Evolutionary conservation across 306 rosid species (phyloP).

Genomic region (Cucurbita moschata): DNA sequence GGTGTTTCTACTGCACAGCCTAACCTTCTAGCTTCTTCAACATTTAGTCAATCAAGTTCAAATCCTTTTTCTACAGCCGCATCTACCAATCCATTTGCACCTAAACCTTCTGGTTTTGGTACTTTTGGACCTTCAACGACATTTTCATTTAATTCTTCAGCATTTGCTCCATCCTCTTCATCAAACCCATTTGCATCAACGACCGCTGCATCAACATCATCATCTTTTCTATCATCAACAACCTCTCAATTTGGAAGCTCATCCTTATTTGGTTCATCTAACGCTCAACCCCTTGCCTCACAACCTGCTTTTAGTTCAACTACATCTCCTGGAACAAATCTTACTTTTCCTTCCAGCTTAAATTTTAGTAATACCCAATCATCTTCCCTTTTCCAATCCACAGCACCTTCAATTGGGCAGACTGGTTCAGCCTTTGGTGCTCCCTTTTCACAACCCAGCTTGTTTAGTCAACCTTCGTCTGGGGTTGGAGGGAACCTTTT

Average conservation of each 20-base stretch:
- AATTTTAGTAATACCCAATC: constrained; percentile 38
- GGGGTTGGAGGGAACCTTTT: constrained; percentile 43
- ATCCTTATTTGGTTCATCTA: constrained; percentile 25
- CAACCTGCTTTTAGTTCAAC: constrained; percentile 34
- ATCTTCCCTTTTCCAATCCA: constrained; percentile 39
- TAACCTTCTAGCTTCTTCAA: constrained; percentile 34
- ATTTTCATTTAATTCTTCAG: constrained; percentile 47
- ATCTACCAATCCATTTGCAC: constrained; percentile 49
- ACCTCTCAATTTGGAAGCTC: constrained; percentile 44
- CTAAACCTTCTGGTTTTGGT: constrained; percentile 40
- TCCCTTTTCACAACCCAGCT: constrained; percentile 25
- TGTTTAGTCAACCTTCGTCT: constrained; percentile 42
- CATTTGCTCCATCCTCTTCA: constrained; percentile 34
- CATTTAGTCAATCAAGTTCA: constrained; percentile 50
- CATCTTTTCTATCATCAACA: constrained; percentile 20
- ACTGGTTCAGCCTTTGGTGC: constrained; percentile 45
- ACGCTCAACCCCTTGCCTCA: constrained; percentile 14
- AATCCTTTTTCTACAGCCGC: constrained; percentile 44
- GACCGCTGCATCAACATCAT: constrained; percentile 15
- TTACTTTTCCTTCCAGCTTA: constrained; percentile 35
- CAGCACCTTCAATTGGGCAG: constrained; percentile 34
- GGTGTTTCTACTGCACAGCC: constrained; percentile 35
- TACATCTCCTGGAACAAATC: constrained; percentile 30
- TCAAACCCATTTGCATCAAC: constrained; percentile 32
- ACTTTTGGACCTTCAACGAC: constrained; percentile 40